Percentiles rank a stretch among this genome's conserved stretches.
Conservation (phyloP, 495 filamentous ascomycete species). For the Xylaria sp. region DNA sequence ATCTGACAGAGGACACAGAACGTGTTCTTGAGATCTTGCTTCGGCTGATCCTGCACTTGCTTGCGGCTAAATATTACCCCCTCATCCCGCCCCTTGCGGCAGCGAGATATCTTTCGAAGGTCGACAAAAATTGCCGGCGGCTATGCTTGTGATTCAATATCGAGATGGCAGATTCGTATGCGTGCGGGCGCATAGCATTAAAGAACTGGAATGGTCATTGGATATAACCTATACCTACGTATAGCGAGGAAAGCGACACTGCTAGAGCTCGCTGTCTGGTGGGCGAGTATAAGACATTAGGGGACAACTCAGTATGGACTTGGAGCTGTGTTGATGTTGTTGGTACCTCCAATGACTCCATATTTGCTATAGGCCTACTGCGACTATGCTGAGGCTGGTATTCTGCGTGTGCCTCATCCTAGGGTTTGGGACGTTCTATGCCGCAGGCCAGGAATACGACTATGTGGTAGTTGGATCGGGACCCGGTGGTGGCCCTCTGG, state of each 20-base stretch:
- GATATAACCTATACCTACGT: neutral
- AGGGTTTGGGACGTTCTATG: conserved; percentile 22
- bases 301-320: too few species aligned
- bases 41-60: conserved; percentile 19
- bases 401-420: conserved; percentile 16
- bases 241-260: neutral
- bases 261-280: neutral
- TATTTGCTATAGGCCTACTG: neutral
- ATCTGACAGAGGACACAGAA: neutral
- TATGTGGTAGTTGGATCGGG: conserved; percentile 67
- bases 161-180: conserved; percentile 4
- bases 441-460: conserved; percentile 50
- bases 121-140: conserved; percentile 20
- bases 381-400: neutral
- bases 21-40: neutral
- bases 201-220: neutral
- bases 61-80: conserved; percentile 20
- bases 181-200: neutral
- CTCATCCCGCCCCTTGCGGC: neutral
- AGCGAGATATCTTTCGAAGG: conserved; percentile 5
- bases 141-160: conserved; percentile 10
- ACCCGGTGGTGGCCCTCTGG: conserved; percentile 64
- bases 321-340: neutral
- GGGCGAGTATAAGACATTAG: conserved; percentile 3
- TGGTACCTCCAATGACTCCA: neutral